phyloP scores from a whole-genome alignment of 2,329 filamentous ascomycete genomes.

The Fusarium fracticaudum region DNA sequence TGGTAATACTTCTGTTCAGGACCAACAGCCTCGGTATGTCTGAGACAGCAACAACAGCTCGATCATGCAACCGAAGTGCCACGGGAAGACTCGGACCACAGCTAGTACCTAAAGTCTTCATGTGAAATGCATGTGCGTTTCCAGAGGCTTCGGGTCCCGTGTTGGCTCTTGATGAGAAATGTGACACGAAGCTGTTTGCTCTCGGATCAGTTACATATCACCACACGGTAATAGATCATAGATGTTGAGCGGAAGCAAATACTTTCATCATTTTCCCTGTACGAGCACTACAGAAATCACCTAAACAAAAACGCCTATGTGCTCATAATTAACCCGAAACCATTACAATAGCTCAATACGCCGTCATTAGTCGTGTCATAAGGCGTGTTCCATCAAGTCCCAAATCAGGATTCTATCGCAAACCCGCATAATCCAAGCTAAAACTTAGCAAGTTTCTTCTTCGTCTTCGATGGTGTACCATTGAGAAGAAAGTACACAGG shows the following conservation, averaged over 20 bases:
- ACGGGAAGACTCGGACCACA: neutral
- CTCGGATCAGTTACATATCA: too few relatives aligned
- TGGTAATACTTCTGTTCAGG: neutral
- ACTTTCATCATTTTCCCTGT: neutral
- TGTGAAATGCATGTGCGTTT: neutral
- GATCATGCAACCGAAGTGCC: neutral
- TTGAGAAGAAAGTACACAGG: constrained; percentile 50
- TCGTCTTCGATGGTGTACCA: constrained; percentile 12
- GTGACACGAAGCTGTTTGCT: neutral
- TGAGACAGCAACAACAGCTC: neutral
- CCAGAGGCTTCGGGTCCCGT: rapidly evolving
- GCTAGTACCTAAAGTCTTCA: rapidly evolving
- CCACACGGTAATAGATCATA: rapidly evolving
- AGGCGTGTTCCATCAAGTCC: neutral
- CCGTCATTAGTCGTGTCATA: constrained; percentile 18
- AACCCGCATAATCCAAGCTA: neutral
- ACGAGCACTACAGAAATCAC: neutral
- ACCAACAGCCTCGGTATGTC: neutral
- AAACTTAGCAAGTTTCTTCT: constrained; percentile 22
- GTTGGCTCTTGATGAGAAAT: neutral
- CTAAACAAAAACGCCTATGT: neutral
- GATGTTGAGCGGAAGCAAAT: too few relatives aligned
- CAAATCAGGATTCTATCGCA: neutral
- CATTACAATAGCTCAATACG: neutral
- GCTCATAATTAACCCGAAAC: neutral